Base-by-base conservation (phyloP, 2,329 filamentous ascomycete species). In the Aspergillus ochraceus region DNA sequence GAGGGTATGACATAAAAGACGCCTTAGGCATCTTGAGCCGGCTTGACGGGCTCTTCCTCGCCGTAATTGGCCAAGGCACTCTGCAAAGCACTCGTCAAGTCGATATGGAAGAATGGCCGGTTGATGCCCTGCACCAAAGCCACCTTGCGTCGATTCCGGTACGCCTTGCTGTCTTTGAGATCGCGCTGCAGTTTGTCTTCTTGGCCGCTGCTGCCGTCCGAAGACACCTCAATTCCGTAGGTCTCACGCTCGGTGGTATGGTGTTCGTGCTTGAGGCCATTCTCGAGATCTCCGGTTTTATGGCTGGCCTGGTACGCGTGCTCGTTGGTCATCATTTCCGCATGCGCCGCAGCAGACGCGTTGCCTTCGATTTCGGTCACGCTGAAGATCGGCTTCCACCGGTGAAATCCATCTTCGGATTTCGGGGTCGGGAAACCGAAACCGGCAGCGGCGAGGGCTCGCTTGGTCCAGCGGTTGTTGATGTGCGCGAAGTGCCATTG, bases 401-500 rank as follows among this genome's bases (percentile, higher is more conserved):
- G 85, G 63, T 86, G 82, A 67, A 85, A 84, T 6, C 81, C 75
- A 1, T 79, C 82, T 60, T 80, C 82, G 14, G 80, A 81, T 12
- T 79, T 69, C 0, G 83, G 78, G 0, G 87, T 86, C 2, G 92
- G 92, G 72, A 90, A 92, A 1, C 94, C 94, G 70, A 98, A 98
- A 12, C 94, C 94, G 24, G 90, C 94, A 2, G 90, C 87, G 4
- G 89, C 89, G 49, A 98, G 87, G 4, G 91, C 93, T 32, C 92
- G 90, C 80, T 97, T 97, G 24, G 92, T 94, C 94, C 94, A 97
- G 59, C 91, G 86, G 80, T 95, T 97, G 79, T 89, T 92, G 79
- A 98, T 90, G 76, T 88, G 90, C n/a, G 93, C 91, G 64, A 98
- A 89, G 76, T 98, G 95, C 93, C 94, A 98, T 74, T 97, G 92